A percentile compares a stretch with the other conserved stretches of the same genome.
These are phyloP conservation scores for Hypoxylon fragiforme DNA, from an alignment of 495 filamentous ascomycete species.

Conservation along the genomic window DNA sequence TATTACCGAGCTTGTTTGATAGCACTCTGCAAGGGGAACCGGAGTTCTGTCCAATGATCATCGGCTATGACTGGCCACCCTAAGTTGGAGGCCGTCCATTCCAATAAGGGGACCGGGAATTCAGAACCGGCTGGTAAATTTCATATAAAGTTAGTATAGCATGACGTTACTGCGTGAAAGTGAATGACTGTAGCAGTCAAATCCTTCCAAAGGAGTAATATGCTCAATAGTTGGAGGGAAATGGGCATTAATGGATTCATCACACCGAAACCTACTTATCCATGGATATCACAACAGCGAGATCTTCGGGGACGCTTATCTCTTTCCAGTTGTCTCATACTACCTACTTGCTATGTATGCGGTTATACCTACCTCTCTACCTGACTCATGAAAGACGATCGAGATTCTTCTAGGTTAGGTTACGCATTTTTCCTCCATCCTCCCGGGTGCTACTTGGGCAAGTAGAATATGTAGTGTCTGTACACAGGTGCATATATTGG, in stretches of 20 bases:
- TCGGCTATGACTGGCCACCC: constrained; percentile 1
- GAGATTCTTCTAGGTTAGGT: too few species aligned
- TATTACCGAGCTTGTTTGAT: constrained; percentile 10
- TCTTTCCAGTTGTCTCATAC: not conserved
- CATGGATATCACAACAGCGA: not conserved
- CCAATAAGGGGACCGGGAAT: not conserved
- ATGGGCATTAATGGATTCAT: too few species aligned
- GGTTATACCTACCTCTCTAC: too few species aligned
- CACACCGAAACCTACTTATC: too few species aligned
- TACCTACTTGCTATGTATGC: too few species aligned
- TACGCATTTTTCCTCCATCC: too few species aligned
- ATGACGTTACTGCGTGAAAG: not conserved
- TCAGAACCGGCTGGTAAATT: not conserved
- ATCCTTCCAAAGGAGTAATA: not conserved
- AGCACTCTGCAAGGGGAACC: constrained; percentile 28
- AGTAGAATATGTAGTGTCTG: not conserved
- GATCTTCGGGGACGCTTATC: not conserved
- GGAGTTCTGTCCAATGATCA: constrained; percentile 11
- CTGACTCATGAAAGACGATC: too few species aligned
- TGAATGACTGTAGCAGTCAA: not conserved
- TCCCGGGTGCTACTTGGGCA: not conserved
- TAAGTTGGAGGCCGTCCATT: not conserved
- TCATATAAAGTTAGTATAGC: not conserved
- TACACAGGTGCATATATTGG: constrained; percentile 3
- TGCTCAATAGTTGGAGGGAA: too few species aligned